phyloP scores from a whole-genome alignment of 2,329 filamentous ascomycete species.

The Aspergillus novoparasiticus region DNA sequence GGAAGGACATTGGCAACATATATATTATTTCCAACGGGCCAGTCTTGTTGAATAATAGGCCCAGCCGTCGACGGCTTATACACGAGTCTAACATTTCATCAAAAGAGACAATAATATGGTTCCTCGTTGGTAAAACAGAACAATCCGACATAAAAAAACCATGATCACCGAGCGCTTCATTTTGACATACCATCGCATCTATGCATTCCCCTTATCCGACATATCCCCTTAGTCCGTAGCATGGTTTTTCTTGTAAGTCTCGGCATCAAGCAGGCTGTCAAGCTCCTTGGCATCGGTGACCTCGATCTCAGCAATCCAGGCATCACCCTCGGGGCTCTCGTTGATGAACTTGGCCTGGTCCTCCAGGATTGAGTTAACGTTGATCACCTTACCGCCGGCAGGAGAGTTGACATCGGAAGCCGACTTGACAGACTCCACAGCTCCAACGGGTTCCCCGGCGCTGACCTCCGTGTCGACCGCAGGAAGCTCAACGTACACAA shows the following conservation, averaged over 20 bases:
- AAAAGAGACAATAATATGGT: slow-evolving; percentile 8
- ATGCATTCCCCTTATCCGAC: background rate
- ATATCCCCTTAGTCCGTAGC: slow-evolving; percentile 52
- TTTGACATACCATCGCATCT: slow-evolving; percentile 3
- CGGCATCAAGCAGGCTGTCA: slow-evolving; percentile 74
- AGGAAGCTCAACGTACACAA: slow-evolving; percentile 96
- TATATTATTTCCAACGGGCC: slow-evolving; percentile 11
- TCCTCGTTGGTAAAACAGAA: slow-evolving; percentile 13
- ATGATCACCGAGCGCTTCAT: slow-evolving; percentile 7
- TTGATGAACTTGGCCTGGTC: slow-evolving; percentile 88
- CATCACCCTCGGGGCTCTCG: slow-evolving; percentile 83
- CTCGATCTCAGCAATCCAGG: slow-evolving; percentile 90
- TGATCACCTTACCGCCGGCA: slow-evolving; percentile 73
- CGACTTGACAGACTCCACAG: slow-evolving; percentile 97
- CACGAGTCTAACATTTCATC: slow-evolving; percentile 21
- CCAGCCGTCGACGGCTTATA: slow-evolving; percentile 19
- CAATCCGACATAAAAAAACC: slow-evolving; percentile 8
- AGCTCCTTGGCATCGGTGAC: slow-evolving; percentile 71
- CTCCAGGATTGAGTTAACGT: slow-evolving; percentile 74
- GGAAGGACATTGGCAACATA: background rate
- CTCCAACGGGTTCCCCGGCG: slow-evolving; percentile 83
- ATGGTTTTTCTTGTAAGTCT: slow-evolving; percentile 73
- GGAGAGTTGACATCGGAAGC: slow-evolving; percentile 97
- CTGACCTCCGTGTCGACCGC: slow-evolving; percentile 67
- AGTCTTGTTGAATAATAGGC: slow-evolving; percentile 26